Evolutionary conservation across 2,329 filamentous ascomycete genomes (phyloP).

Genomic region (Arthrobotrys pseudoclavata): DNA sequence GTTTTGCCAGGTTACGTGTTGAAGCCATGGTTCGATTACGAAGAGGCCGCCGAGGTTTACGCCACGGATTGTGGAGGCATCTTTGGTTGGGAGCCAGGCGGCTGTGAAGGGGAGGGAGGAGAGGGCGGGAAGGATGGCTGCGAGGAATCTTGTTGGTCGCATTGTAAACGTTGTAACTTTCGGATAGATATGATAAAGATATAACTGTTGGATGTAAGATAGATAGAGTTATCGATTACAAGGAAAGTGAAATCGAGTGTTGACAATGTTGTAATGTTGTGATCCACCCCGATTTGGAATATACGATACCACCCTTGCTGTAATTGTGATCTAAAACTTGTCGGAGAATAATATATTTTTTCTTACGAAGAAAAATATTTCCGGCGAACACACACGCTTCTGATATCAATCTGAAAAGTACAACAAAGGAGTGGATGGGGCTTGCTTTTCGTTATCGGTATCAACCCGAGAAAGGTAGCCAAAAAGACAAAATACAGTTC

Average conservation of each 20-base stretch:
- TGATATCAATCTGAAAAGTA: slow-evolving; percentile 22
- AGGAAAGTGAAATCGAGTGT: background rate
- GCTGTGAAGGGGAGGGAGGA: slow-evolving; percentile 31
- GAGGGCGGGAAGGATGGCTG: slow-evolving; percentile 24
- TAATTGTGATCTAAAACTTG: slow-evolving; percentile 7
- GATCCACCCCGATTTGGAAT: slow-evolving; percentile 25
- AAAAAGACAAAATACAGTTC: slow-evolving; percentile 12
- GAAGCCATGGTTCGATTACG: slow-evolving; percentile 72
- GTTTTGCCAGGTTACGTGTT: slow-evolving; percentile 67
- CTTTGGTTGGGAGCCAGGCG: slow-evolving; percentile 59
- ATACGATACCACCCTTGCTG: slow-evolving; percentile 12
- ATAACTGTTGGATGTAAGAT: slow-evolving; percentile 2
- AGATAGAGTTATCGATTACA: background rate
- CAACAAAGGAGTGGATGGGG: slow-evolving; percentile 41
- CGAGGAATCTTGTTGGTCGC: slow-evolving; percentile 22
- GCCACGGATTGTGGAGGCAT: slow-evolving; percentile 69
- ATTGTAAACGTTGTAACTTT: slow-evolving; percentile 16
- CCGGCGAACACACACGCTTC: background rate
- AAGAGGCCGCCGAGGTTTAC: slow-evolving; percentile 72
- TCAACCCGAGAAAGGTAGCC: slow-evolving; percentile 8
- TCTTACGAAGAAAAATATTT: slow-evolving; percentile 52
- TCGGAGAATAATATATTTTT: slow-evolving; percentile 14
- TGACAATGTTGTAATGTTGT: slow-evolving; percentile 23
- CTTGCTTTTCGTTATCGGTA: slow-evolving; percentile 20
- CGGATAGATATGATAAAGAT: background rate